Base-by-base conservation (phyloP, 2,329 filamentous ascomycete species). In the Canariomyces notabilis region DNA sequence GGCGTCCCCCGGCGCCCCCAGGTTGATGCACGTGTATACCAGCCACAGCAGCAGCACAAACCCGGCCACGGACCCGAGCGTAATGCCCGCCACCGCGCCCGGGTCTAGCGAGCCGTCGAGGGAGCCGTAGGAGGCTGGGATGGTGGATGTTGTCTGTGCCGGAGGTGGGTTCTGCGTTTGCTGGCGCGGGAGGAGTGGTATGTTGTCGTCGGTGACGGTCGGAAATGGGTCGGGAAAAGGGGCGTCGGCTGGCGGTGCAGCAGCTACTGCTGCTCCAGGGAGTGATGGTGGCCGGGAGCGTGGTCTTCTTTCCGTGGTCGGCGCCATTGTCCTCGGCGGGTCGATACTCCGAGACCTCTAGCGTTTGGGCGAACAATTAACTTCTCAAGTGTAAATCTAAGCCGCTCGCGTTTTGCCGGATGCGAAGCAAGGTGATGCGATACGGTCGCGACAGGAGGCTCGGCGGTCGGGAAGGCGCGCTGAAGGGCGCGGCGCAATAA, bases 1-100 rank as follows among this genome's bases (percentile, higher is more conserved):
- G 35, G 15, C 51, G 37, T 37, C 55, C 14, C 46, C 43, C 36
- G 39, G 48, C 40, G 9, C 50, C 51, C 60, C 62, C 5, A 62
- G 20, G 51, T 62, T 61, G 53, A 64, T 50, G 52, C 59, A 61
- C 32, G 50, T 53, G 53, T 66, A 66, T 37, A 66, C 16, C 4
- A 67, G 56, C 42, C 53, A 62, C n/a, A 67, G 53, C 1, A 66
- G 40, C 7, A 67, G 54, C 20, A 66, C 46, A 38, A 67, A 67
- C 11, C 60, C 65, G 76, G 14, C 81, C 69, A 57, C 70, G 19
- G 67, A 65, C 34, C 65, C 65, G 18, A 67, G 59, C 6, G 57
- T 59, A 52, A 75, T 64, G 61, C 62, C 61, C 59, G 65, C 63
- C 7, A 72, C 64, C 12, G 68, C 58, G 37, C 70, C 69, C 1